Evolutionary conservation across 2,329 filamentous ascomycete genomes (phyloP).

Genomic region (Phaeosphaeriaceae sp.): DNA sequence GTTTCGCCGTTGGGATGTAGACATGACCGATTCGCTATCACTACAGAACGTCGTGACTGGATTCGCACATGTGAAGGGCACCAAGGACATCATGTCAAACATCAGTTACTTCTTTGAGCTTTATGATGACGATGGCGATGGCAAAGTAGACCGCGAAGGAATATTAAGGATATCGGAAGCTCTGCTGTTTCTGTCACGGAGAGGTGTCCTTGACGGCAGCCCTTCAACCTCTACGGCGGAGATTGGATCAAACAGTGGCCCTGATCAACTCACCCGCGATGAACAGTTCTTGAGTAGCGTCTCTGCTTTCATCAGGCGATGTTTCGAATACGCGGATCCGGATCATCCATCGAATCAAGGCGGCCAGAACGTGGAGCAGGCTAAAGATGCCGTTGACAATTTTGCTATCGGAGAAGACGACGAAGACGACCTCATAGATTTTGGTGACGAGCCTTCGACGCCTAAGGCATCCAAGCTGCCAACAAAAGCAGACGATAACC

Average conservation of each 20-base stretch:
- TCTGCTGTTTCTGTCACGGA: conserved; percentile 86
- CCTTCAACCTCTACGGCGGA: conserved; percentile 67
- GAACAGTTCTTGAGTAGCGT: conserved; percentile 92
- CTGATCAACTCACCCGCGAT: conserved; percentile 66
- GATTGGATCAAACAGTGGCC: conserved; percentile 49
- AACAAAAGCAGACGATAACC: conserved; percentile 45
- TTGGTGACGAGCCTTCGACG: conserved; percentile 53
- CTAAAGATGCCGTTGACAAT: conserved; percentile 54
- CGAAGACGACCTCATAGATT: conserved; percentile 68
- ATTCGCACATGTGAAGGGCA: conserved; percentile 88
- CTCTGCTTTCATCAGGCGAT: conserved; percentile 92
- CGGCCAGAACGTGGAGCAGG: conserved; percentile 36
- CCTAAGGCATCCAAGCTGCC: conserved; percentile 24
- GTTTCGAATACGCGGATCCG: conserved; percentile 97
- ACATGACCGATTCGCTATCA: conserved; percentile 77
- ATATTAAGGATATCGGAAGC: conserved; percentile 95
- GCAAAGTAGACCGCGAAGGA: conserved; percentile 91
- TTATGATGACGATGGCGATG: conserved; percentile 91
- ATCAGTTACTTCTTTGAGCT: conserved; percentile 98
- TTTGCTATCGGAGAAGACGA: conserved; percentile 78
- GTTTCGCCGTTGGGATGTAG: conserved; percentile 87
- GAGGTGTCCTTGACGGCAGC: conserved; percentile 80
- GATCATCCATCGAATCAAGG: conserved; percentile 71
- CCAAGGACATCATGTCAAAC: conserved; percentile 94
- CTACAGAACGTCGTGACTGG: conserved; percentile 93